Evolutionary conservation across 257 asterid species (phyloP), one percentile per base, ranked within the genome.

Genomic region (Linderniella brevidens): DNA sequence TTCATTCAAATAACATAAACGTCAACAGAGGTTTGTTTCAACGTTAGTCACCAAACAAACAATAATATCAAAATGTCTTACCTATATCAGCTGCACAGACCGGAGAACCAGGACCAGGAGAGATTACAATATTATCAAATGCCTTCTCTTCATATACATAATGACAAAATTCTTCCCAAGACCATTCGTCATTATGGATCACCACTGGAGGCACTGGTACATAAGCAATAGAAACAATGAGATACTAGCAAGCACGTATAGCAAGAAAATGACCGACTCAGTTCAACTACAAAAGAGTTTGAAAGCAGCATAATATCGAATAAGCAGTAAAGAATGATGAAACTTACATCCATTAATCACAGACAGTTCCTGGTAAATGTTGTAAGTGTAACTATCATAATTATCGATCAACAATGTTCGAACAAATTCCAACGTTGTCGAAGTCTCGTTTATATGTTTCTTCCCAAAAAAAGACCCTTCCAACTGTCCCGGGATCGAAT

Each of bases 101-200:
- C 7, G 99, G 99, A 59, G 96, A 81, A 54, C 99, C 99, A 20
- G 99, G 99, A 57, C 99, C 99, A 41, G 99, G 99, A 63, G 99
- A 90, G 69, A 90, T 77, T 57, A 90, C 94, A 51, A 90, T 77
- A 68, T 90, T 90, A 66, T 90, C 96, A 47, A 90, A 85, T 42
- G 82, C 88, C 67, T 61, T 90, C 52, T 69, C 82, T 57, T 75
- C 92, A 64, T 85, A 85, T 50, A 90, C 52, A 58, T 73, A 77
- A 58, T 72, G 74, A 57, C 61, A 77, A 19, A 77, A 56, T 35
- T 81, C 88, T 62, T 81, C 68, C 99, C 99, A 90, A n/a, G 96
- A 71, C 93, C 83, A 90, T 66, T 85, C 93, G 48, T 90, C 93
- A 69, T 90, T 90, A 55, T 53, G 75, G 61, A 90, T 64, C 79